Evolutionary conservation across 768 basidiomycete species (phyloP).

Genomic region (Boletus rubroflammeus): DNA sequence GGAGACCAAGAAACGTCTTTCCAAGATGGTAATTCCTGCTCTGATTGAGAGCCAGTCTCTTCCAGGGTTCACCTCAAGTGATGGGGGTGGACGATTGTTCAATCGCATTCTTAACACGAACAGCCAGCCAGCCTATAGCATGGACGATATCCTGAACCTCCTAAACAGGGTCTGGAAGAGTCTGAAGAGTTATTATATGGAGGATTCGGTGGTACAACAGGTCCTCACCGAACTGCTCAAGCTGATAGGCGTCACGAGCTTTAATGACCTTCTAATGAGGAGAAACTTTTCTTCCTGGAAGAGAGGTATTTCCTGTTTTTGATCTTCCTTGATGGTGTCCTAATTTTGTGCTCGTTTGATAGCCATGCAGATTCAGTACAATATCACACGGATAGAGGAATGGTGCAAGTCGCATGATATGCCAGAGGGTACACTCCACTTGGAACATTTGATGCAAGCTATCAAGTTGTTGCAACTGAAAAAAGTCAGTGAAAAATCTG

Average conservation of each 20-base stretch:
- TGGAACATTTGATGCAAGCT: constrained; percentile 99
- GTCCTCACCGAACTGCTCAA: constrained; percentile 93
- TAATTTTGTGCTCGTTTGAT: constrained; percentile 3
- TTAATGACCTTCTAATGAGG: constrained; percentile 97
- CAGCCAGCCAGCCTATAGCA: constrained; percentile 85
- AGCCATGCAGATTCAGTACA: constrained; percentile 99
- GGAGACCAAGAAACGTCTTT: constrained; percentile 92
- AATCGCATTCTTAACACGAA: constrained; percentile 87
- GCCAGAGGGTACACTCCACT: constrained; percentile 95
- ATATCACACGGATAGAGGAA: constrained; percentile 95
- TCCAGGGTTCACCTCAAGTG: constrained; percentile 95
- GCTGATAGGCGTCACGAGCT: constrained; percentile 93
- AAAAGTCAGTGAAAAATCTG: constrained; percentile 56
- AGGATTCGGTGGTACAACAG: constrained; percentile 94
- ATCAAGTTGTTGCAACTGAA: constrained; percentile 97
- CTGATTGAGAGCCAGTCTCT: constrained; percentile 96
- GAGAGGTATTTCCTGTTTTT: constrained; percentile 60
- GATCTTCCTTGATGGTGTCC: background rate
- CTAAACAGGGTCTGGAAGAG: constrained; percentile 98
- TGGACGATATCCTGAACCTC: constrained; percentile 97
- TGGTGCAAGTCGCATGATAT: constrained; percentile 99
- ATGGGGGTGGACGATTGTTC: constrained; percentile 90
- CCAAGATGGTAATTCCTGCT: constrained; percentile 99
- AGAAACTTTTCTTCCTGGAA: constrained; percentile 99
- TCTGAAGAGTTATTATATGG: constrained; percentile 97